phyloP scores from a whole-genome alignment of 2,329 filamentous ascomycete genomes.

The Phialemonium atrogriseum region DNA sequence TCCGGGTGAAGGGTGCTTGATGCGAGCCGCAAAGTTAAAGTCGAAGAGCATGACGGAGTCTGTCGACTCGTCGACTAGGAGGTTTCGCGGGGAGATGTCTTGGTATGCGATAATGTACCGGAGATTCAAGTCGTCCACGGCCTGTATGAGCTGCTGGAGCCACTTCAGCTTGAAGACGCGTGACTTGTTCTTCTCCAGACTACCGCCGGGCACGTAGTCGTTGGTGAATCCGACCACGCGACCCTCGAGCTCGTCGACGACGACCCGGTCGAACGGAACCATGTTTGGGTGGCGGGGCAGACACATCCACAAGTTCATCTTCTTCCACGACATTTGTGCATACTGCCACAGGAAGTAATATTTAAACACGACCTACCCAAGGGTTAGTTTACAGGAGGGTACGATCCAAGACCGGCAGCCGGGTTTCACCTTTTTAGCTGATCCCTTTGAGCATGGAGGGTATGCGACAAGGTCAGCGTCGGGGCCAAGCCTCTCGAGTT shows the following conservation, averaged over 20 bases:
- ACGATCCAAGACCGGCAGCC: background rate
- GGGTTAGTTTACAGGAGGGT: conserved; percentile 1
- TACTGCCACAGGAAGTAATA: conserved; percentile 19
- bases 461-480: conserved; percentile 20
- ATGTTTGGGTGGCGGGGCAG: conserved; percentile 20
- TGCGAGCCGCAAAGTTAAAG: conserved; percentile 20
- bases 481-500: conserved; percentile 19
- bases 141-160: conserved; percentile 23
- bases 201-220: no score
- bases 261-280: conserved; percentile 15
- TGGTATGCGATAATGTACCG: conserved; percentile 25
- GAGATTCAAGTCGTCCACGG: conserved; percentile 28
- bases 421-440: conserved; percentile 5
- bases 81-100: conserved; percentile 26
- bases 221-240: no score
- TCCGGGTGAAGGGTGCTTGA: conserved; percentile 7
- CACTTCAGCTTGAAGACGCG: conserved; percentile 24
- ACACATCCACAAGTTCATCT: conserved; percentile 24
- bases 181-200: conserved; percentile 13
- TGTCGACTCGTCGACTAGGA: conserved; percentile 23
- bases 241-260: conserved; percentile 13
- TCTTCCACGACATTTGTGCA: conserved; percentile 16
- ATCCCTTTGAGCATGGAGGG: conserved; percentile 6
- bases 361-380: conserved; percentile 8
- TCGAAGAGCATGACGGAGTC: conserved; percentile 26